A percentile compares a stretch with the other conserved stretches of the same genome.
These are phyloP conservation scores for Aspergillus jensenii DNA, from an alignment of 2,329 filamentous ascomycete genomes.

Conservation along the genomic window DNA sequence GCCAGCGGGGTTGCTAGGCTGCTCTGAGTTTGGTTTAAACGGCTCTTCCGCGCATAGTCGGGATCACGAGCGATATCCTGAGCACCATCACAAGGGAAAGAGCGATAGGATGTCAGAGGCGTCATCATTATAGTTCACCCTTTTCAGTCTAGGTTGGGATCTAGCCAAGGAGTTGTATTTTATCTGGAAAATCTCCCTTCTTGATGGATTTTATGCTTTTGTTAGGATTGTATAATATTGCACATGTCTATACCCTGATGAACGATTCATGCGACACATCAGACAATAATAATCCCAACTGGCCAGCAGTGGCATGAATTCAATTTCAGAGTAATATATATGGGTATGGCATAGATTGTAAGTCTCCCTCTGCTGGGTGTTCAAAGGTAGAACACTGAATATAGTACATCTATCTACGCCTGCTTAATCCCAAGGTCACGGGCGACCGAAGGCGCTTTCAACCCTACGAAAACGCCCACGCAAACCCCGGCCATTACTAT, in stretches of 20 bases:
- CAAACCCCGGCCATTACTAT: conserved; percentile 75
- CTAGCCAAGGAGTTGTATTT: background rate
- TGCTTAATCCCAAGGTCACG: background rate
- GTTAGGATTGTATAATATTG: conserved; percentile 10
- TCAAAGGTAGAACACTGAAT: background rate
- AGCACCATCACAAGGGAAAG: background rate
- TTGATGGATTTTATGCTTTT: conserved; percentile 4
- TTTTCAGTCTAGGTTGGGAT: background rate
- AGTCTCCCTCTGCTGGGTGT: background rate
- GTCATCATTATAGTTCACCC: background rate
- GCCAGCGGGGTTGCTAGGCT: conserved; percentile 23
- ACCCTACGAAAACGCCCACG: conserved; percentile 66
- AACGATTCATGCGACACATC: background rate
- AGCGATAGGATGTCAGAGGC: background rate
- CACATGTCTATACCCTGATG: background rate
- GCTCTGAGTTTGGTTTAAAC: background rate
- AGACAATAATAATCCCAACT: background rate
- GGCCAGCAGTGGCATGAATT: background rate
- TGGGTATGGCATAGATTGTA: background rate
- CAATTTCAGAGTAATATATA: background rate
- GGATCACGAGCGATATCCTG: background rate
- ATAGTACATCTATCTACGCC: background rate
- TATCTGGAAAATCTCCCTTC: conserved; percentile 14
- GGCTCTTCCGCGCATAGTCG: background rate
- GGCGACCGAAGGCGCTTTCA: conserved; percentile 58